Conservation (phyloP, 2,329 filamentous ascomycete species). For the Scedosporium apiospermum region DNA sequence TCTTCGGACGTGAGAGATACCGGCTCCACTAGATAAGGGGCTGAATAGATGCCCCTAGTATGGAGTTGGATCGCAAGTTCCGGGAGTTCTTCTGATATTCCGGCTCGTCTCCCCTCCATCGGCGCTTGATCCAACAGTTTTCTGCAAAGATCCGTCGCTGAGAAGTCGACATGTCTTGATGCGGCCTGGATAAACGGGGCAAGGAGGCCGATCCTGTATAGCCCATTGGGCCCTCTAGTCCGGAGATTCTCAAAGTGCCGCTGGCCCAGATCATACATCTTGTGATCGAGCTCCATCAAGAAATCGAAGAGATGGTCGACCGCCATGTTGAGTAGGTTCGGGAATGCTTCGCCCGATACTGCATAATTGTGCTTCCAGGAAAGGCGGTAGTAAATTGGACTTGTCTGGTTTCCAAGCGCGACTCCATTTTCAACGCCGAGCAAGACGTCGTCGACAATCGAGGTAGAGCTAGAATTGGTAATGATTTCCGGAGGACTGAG, state of each 20-base stretch:
- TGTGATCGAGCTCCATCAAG: constrained; percentile 30
- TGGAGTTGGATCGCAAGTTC: constrained; percentile 3
- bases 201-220: constrained; percentile 26
- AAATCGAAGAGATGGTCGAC: constrained; percentile 25
- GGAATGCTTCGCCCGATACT: constrained; percentile 16
- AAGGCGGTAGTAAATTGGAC: constrained; percentile 19
- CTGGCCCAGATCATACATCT: constrained; percentile 31
- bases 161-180: background rate
- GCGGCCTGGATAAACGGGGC: constrained; percentile 16
- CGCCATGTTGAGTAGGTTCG: constrained; percentile 22
- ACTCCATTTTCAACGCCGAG: constrained; percentile 13
- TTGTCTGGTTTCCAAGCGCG: constrained; percentile 8
- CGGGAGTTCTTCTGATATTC: constrained; percentile 1
- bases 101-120: background rate
- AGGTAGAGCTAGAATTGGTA: constrained; percentile 34
- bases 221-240: constrained; percentile 23
- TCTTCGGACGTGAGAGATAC: background rate
- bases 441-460: constrained; percentile 29
- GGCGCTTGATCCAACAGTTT: background rate
- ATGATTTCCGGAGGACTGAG: constrained; percentile 38
- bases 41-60: background rate
- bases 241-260: constrained; percentile 5
- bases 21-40: background rate
- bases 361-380: constrained; percentile 26
- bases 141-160: background rate